Conservation (phyloP, 2,329 filamentous ascomycete genomes). For the Arthrobotrys pseudoclavata region DNA sequence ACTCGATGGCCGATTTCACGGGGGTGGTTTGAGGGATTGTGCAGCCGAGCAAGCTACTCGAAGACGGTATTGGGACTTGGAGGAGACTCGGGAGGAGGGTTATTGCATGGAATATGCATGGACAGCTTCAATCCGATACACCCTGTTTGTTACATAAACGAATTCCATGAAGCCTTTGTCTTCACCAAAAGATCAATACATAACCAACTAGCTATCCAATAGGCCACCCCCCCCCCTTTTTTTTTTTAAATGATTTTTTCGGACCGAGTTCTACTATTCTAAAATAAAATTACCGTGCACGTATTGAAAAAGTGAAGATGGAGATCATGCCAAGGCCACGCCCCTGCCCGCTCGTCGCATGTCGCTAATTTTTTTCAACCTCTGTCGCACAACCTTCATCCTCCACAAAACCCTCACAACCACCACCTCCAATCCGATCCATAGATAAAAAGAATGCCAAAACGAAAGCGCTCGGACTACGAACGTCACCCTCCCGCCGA, state of each 20-base stretch:
- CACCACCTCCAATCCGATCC: background rate
- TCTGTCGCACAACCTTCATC: background rate
- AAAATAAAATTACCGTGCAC: no score
- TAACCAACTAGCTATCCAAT: no score
- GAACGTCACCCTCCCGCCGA: background rate
- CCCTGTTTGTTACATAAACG: slow-evolving; percentile 9
- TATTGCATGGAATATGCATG: no score
- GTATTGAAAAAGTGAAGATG: no score
- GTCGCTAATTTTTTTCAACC: background rate
- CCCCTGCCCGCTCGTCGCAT: background rate
- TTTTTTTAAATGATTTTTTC: no score
- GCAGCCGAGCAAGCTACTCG: no score
- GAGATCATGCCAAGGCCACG: background rate
- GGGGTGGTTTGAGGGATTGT: background rate
- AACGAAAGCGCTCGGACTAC: slow-evolving; percentile 58
- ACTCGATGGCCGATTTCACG: background rate
- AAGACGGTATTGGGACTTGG: no score
- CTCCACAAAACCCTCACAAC: background rate
- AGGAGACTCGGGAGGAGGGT: background rate
- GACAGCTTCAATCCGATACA: no score
- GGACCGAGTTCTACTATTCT: no score
- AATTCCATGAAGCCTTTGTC: no score
- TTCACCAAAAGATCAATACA: no score
- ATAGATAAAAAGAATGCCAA: slow-evolving; percentile 57
- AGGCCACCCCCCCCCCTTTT: no score